Evolutionary conservation across 352 stramenopile species (phyloP), one percentile per base, ranked within the genome.

Genomic region (Lagenidium sp.): DNA sequence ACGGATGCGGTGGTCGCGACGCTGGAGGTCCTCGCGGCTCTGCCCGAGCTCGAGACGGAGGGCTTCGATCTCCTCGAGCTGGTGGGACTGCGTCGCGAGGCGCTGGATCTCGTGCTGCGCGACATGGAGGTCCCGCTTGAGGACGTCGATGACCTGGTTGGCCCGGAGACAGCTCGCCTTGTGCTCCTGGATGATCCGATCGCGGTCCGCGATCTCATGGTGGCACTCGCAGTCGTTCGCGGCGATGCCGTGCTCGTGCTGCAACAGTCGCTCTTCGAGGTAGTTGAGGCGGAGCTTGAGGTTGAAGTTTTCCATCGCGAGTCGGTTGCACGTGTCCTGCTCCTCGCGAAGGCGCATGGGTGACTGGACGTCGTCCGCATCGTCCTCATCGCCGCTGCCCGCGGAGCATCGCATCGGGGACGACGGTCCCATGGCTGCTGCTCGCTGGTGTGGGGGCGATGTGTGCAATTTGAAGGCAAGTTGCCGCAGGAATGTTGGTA

Each of bases 291-390:
- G 70, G 30, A 82, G 49, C 52, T 66, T 66, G 53, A 84, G 68
- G 59, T 86, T 86, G 44, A 84, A 84, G 52, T 82, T 83, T 39
- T 84, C 75, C 55, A 78, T 85, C 20, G 65, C 57, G 4, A 91
- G 57, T 2, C 65, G 63, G 38, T 88, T 68, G 34, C 63, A 65
- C 43, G 80, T 65, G 8, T 55, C 59, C 53, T 81, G 62, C 53
- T 83, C 65, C 39, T 80, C 67, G 22, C 70, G 67, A 18, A 83
- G 49, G 38, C 78, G 52, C 47, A 48, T 65, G 39, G 39, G n/a
- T n/a, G n/a, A 45, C 39, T 22, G 6, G 6, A 21, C 21, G 6
- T 24, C 22, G 11, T 20, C 23, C 16, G 11, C 28, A 21, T 49
- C 42, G 26, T 36, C 46, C 49, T 55, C 32, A 49, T 18, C 12